phyloP scores from a whole-genome alignment of 2,329 filamentous ascomycete genomes.

The Neurospora sp. region DNA sequence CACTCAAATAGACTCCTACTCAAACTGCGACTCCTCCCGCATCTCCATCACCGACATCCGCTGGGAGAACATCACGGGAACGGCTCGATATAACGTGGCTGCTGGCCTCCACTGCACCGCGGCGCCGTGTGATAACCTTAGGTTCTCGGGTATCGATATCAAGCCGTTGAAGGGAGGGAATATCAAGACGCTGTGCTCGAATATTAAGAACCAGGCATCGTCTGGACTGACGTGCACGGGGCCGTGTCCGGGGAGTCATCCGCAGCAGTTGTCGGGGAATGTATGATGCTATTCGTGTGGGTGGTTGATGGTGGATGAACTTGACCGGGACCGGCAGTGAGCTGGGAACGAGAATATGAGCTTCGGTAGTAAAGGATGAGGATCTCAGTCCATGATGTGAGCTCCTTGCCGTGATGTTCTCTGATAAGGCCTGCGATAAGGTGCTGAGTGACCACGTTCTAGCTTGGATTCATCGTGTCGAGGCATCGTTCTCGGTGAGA shows the following conservation, averaged over 20 bases:
- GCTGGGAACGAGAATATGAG: not conserved
- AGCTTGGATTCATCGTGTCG: not conserved
- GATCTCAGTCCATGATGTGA: not conserved
- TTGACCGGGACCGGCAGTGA: not conserved
- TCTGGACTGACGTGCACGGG: conserved; percentile 15
- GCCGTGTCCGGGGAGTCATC: conserved; percentile 21
- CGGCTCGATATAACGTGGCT: no score
- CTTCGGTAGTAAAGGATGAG: not conserved
- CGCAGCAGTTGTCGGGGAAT: conserved; percentile 11
- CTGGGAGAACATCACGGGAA: no score
- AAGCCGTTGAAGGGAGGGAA: no score
- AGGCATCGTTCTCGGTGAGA: not conserved
- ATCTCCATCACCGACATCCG: conserved; percentile 35
- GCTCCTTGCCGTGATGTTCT: not conserved
- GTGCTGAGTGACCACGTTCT: not conserved
- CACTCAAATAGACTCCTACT: conserved; percentile 19
- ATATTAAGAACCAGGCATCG: no score
- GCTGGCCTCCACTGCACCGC: no score
- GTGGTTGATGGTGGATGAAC: not conserved
- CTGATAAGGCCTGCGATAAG: not conserved
- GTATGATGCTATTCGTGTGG: conserved; percentile 2
- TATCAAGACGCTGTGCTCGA: no score
- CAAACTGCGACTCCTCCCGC: conserved; percentile 29
- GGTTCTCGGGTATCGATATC: no score
- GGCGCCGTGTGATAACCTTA: no score